Evolutionary conservation across 768 basidiomycete species (phyloP).

Genomic region (Thelephora ganbajun): DNA sequence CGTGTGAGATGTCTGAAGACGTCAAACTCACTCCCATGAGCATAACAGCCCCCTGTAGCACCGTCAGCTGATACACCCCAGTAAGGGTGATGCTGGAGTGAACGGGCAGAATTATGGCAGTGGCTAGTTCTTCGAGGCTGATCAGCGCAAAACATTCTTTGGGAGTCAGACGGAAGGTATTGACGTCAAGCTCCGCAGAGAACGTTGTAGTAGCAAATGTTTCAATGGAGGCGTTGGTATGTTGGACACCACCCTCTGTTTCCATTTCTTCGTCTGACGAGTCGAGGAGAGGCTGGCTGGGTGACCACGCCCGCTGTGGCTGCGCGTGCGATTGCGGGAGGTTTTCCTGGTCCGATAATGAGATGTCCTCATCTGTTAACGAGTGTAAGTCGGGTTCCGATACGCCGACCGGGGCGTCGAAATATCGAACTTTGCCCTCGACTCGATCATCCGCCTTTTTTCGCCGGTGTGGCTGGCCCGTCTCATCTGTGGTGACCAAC

Average conservation of each 20-base stretch:
- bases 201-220: slow-evolving; percentile 29
- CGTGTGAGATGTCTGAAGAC: slow-evolving; percentile 27
- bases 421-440: neutral
- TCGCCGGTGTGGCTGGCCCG: slow-evolving; percentile 7
- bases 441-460: too few species aligned
- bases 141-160: slow-evolving; percentile 19
- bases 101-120: slow-evolving; percentile 29
- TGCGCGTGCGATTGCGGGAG: slow-evolving; percentile 6
- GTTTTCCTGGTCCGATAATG: neutral
- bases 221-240: slow-evolving; percentile 1
- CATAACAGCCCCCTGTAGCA: slow-evolving; percentile 47
- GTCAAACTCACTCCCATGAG: slow-evolving; percentile 40
- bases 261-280: slow-evolving; percentile 20
- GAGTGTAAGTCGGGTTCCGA: neutral
- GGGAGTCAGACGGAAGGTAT: slow-evolving; percentile 29
- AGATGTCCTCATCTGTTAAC: too few species aligned
- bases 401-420: neutral
- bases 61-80: slow-evolving; percentile 46
- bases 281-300: slow-evolving; percentile 27
- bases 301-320: slow-evolving; percentile 37
- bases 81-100: slow-evolving; percentile 50
- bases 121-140: slow-evolving; percentile 8
- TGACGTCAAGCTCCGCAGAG: slow-evolving; percentile 27
- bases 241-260: slow-evolving; percentile 9
- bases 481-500: slow-evolving; percentile 9